Base-by-base conservation (phyloP, 2,329 filamentous ascomycete genomes). In the Ophiostoma tasmaniense region DNA sequence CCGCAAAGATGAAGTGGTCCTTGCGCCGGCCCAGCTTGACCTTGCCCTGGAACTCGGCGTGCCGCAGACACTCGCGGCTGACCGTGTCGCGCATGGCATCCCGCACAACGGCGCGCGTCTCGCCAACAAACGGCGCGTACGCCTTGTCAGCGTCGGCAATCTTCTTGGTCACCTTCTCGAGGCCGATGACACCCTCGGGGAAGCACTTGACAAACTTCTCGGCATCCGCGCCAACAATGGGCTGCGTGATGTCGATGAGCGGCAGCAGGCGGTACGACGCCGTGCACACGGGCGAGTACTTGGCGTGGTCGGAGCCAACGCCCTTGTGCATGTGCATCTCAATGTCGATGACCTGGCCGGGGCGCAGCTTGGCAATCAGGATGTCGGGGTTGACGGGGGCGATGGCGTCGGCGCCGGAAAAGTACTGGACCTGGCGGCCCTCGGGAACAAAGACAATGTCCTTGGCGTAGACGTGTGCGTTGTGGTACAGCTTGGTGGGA, bases 1-100 rank as follows among this genome's bases (percentile, higher is more conserved):
- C 85, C 68, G 88, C 90, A 83, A 95, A 99, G 79, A 99, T 98
- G 79, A 99, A 99, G 81, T 99, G 96, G 78, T 99, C 95, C 73
- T 93, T 85, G 74, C 93, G 83, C 68, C 96, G 85, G 61, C 95
- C 95, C 39, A 99, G 86, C 83, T 93, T 93, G 72, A 99, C 95
- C 83, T 97, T 99, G 77, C 89, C 91, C 79, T 95, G 87, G 81
- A 99, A 98, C 80, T 98, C 95, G 33, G 89, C 84, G 77, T 99
- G 94, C 66, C 95, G 88, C 76, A 99, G 80, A 76, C 90, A 95
- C 81, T 99, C 96, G 73, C 95, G 87, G 79, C 91, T 96, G 71
- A 99, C 94, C 0, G 94, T 98, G 78, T 99, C 96, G 76, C 90
- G 91, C 88, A 97, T 96, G 1, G 94, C 82, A 78, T 98, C 89